Percentiles rank a stretch among this genome's conserved stretches.
Conservation (phyloP, 1,284 basidiomycete genomes). For the Cerioporus squamosus region DNA sequence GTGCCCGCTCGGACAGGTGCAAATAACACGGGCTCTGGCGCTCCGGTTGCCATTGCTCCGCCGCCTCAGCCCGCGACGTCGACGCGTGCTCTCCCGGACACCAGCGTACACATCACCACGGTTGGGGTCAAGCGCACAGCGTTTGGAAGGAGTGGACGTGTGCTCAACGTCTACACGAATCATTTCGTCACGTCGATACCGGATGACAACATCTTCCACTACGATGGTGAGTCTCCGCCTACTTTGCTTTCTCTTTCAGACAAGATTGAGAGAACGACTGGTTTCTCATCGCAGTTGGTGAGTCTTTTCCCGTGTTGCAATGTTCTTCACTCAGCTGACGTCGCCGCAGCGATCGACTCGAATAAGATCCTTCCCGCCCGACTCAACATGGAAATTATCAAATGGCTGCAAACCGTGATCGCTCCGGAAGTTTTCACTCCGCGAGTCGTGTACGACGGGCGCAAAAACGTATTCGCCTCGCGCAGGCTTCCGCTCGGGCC, state of each 20-base stretch:
- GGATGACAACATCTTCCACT: slow-evolving; percentile 67
- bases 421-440: slow-evolving; percentile 67
- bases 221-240: slow-evolving; percentile 60
- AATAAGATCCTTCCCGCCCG: slow-evolving; percentile 69
- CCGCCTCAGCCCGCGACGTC: no score
- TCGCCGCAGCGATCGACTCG: slow-evolving; percentile 53
- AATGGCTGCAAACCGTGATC: slow-evolving; percentile 55
- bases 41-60: no score
- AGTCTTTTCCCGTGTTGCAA: slow-evolving; percentile 31
- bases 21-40: no score
- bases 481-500: slow-evolving; percentile 60
- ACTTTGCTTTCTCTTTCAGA: no score
- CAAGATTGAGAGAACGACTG: background rate
- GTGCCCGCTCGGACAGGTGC: no score
- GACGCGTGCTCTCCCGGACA: slow-evolving; percentile 23
- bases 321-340: background rate
- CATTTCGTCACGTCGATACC: slow-evolving; percentile 66
- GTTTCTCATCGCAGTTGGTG: slow-evolving; percentile 52
- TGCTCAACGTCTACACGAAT: slow-evolving; percentile 61
- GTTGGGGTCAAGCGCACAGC: slow-evolving; percentile 69
- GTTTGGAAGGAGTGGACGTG: slow-evolving; percentile 60
- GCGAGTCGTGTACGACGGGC: slow-evolving; percentile 72
- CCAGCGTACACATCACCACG: slow-evolving; percentile 47
- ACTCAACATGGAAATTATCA: slow-evolving; percentile 74
- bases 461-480: slow-evolving; percentile 75